phyloP scores from a whole-genome alignment of 768 basidiomycete genomes.

The Rhizopogon salebrosus region DNA sequence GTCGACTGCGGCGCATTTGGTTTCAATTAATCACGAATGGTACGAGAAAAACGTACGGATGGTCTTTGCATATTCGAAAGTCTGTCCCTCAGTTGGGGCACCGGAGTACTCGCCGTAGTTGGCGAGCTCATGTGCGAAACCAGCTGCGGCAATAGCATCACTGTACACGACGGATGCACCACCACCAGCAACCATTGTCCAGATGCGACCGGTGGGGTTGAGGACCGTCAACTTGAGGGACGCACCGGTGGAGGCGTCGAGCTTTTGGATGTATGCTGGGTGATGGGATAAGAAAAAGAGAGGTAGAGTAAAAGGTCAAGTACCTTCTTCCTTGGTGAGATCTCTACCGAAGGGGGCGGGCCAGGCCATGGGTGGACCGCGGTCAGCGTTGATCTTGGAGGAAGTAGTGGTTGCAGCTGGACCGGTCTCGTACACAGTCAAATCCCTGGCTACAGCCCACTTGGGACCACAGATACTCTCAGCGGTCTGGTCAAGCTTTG shows the following conservation, averaged over 20 bases:
- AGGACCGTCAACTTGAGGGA: slow-evolving; percentile 97
- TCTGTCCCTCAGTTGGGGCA: slow-evolving; percentile 96
- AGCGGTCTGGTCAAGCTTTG: slow-evolving; percentile 98
- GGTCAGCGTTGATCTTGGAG: slow-evolving; percentile 71
- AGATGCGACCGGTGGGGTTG: slow-evolving; percentile 91
- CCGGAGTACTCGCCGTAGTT: slow-evolving; percentile 99
- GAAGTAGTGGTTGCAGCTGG: slow-evolving; percentile 32
- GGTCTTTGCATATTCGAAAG: slow-evolving; percentile 99
- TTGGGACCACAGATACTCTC: slow-evolving; percentile 97
- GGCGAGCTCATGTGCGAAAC: slow-evolving; percentile 94
- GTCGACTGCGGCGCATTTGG: slow-evolving; percentile 55
- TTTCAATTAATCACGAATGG: background rate
- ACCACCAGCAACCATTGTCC: slow-evolving; percentile 99
- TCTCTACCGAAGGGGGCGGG: slow-evolving; percentile 96
- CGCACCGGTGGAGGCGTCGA: slow-evolving; percentile 95
- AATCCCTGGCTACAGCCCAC: slow-evolving; percentile 96
- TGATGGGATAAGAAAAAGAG: background rate
- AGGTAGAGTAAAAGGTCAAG: background rate
- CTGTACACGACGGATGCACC: slow-evolving; percentile 70
- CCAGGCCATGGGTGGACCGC: slow-evolving; percentile 97
- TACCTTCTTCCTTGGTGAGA: slow-evolving; percentile 88
- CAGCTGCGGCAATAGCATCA: slow-evolving; percentile 85
- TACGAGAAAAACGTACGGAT: slow-evolving; percentile 54
- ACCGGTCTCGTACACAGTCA: slow-evolving; percentile 62
- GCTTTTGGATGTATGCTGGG: slow-evolving; percentile 92